Conservation (phyloP, 2,329 filamentous ascomycete genomes). For the Fusarium subglutinans region DNA sequence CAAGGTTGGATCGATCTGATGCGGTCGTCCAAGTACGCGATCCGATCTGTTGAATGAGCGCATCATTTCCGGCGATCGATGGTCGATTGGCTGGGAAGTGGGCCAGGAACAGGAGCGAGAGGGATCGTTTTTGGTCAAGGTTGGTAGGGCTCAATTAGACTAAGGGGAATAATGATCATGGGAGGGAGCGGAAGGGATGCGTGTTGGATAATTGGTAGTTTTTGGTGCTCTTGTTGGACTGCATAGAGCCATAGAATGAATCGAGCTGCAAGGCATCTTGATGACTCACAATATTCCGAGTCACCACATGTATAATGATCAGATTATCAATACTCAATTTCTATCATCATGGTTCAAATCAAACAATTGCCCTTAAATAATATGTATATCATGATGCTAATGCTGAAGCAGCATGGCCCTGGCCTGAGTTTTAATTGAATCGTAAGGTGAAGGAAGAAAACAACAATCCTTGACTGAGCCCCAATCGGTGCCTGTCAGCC, state of each 20-base stretch:
- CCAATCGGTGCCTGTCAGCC: neutral
- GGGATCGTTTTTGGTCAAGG: neutral
- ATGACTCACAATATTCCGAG: neutral
- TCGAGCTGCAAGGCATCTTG: neutral
- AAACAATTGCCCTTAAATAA: no score
- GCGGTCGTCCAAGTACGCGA: conserved; percentile 28
- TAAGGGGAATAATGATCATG: neutral
- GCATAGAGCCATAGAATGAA: neutral
- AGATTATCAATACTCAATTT: no score
- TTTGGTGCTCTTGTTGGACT: neutral
- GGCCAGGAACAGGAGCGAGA: conserved; percentile 12
- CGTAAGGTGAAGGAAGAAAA: neutral
- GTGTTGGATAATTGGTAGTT: neutral
- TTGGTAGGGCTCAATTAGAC: neutral
- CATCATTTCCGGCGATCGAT: conserved; percentile 25
- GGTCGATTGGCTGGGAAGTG: conserved; percentile 6
- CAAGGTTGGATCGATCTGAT: neutral
- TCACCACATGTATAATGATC: neutral
- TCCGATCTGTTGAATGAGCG: conserved; percentile 20
- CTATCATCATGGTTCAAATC: accelerated
- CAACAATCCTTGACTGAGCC: neutral
- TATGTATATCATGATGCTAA: neutral
- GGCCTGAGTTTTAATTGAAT: neutral
- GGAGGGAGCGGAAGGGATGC: no score
- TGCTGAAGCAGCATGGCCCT: neutral